phyloP scores from a whole-genome alignment of 352 stramenopile genomes.

The Phytophthora tentaculata region DNA sequence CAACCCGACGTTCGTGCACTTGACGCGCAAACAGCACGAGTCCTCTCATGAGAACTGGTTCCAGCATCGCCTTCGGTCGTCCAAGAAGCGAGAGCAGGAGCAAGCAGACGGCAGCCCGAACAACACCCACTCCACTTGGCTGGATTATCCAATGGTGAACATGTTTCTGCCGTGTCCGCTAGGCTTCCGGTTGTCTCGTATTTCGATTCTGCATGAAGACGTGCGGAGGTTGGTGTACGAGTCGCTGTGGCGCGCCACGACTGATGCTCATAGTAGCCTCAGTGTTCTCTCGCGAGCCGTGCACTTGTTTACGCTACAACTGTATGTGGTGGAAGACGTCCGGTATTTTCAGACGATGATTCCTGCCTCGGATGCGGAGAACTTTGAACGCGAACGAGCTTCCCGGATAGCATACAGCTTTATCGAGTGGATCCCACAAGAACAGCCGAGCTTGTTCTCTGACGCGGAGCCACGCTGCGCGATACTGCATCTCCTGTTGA shows the following conservation, averaged over 20 bases:
- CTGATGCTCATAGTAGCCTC: conserved; percentile 62
- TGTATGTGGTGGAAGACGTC: conserved; percentile 84
- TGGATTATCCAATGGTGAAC: conserved; percentile 87
- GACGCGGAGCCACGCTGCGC: conserved; percentile 41
- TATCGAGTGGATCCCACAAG: conserved; percentile 60
- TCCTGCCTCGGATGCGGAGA: conserved; percentile 47
- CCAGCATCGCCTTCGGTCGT: conserved; percentile 72
- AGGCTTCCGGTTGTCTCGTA: conserved; percentile 59
- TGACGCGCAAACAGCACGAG: conserved; percentile 89
- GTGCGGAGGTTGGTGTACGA: conserved; percentile 72
- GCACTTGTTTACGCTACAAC: conserved; percentile 81
- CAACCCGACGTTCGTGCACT: conserved; percentile 85
- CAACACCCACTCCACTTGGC: conserved; percentile 78
- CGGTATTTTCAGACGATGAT: conserved; percentile 66
- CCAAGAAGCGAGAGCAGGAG: conserved; percentile 72
- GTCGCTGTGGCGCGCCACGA: conserved; percentile 67
- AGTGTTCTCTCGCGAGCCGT: conserved; percentile 75
- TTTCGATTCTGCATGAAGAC: conserved; percentile 70
- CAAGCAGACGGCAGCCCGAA: conserved; percentile 60
- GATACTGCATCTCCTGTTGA: conserved; percentile 66
- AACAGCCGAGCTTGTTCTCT: conserved; percentile 45
- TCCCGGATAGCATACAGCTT: conserved; percentile 55
- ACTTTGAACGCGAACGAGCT: conserved; percentile 53
- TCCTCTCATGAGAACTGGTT: conserved; percentile 90
- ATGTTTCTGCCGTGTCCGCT: conserved; percentile 73